phyloP scores from a whole-genome alignment of 2,329 filamentous ascomycete genomes.

The Pseudogymnoascus sp. region DNA sequence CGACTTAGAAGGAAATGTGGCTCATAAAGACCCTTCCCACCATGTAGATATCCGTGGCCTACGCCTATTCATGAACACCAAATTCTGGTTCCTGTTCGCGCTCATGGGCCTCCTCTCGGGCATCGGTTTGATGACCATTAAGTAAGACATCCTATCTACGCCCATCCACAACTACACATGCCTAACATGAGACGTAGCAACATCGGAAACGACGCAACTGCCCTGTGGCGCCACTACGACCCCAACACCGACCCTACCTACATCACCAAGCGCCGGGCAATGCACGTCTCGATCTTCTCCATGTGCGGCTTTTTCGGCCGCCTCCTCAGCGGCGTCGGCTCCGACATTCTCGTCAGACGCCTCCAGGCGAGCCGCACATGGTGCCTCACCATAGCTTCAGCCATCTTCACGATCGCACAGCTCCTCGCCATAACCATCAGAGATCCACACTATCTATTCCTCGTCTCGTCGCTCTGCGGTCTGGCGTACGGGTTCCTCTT shows the following conservation, averaged over 20 bases:
- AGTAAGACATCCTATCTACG: conserved; percentile 53
- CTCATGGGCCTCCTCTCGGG: conserved; percentile 89
- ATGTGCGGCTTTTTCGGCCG: conserved; percentile 79
- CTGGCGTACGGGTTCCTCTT: conserved; percentile 91
- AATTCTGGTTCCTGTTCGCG: conserved; percentile 88
- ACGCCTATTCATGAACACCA: conserved; percentile 60
- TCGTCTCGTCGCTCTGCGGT: conserved; percentile 78
- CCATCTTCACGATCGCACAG: conserved; percentile 75
- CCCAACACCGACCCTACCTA: conserved; percentile 64
- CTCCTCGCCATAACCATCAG: conserved; percentile 66
- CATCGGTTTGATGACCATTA: conserved; percentile 97
- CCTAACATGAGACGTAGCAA: conserved; percentile 53
- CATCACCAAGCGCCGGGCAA: conserved; percentile 73
- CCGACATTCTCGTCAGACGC: conserved; percentile 79
- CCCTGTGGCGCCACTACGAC: conserved; percentile 83
- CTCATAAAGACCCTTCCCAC: conserved; percentile 68
- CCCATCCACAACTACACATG: neutral
- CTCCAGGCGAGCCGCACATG: conserved; percentile 78
- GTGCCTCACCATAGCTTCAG: conserved; percentile 75
- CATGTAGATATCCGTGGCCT: conserved; percentile 87
- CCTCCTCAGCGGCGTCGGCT: conserved; percentile 76
- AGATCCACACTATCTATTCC: conserved; percentile 68
- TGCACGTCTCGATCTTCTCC: conserved; percentile 93
- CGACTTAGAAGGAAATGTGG: conserved; percentile 39
- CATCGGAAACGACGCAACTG: conserved; percentile 83